phyloP scores from a whole-genome alignment of 345 rosid species.

The Melaleuca quinquenervia region DNA sequence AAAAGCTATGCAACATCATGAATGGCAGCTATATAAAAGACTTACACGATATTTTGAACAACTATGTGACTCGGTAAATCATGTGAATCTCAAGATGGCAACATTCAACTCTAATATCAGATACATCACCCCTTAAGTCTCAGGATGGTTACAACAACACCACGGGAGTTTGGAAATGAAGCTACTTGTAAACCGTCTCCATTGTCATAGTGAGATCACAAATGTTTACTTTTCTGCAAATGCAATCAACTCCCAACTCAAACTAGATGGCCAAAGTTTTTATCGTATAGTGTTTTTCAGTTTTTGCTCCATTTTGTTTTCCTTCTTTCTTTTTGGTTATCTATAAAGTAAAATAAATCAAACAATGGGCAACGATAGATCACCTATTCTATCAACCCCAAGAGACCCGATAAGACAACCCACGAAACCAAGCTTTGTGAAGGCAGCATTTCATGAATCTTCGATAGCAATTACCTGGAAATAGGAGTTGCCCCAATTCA shows the following conservation, averaged over 20 bases:
- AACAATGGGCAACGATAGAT: background rate
- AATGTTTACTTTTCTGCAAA: background rate
- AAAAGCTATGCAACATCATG: background rate
- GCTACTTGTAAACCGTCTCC: background rate
- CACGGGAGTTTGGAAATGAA: background rate
- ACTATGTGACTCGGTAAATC: too few species aligned
- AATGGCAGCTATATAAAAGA: background rate
- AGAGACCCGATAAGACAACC: background rate
- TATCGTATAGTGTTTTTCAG: background rate
- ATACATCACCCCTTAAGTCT: background rate
- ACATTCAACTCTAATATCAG: background rate
- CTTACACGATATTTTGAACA: too few species aligned
- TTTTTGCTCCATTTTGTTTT: background rate
- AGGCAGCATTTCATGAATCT: background rate
- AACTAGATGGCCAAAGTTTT: background rate
- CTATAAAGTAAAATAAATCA: background rate
- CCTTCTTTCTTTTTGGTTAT: background rate
- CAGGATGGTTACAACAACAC: background rate
- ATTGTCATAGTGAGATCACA: background rate
- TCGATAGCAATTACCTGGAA: background rate
- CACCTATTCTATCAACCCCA: background rate
- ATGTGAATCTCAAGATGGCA: background rate
- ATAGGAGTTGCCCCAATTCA: background rate
- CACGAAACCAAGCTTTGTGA: background rate
- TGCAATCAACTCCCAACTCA: background rate